These are phyloP conservation scores for Rhodosporidiobolus odoratus DNA, from an alignment of 768 basidiomycete genomes.

Conservation along the genomic window DNA sequence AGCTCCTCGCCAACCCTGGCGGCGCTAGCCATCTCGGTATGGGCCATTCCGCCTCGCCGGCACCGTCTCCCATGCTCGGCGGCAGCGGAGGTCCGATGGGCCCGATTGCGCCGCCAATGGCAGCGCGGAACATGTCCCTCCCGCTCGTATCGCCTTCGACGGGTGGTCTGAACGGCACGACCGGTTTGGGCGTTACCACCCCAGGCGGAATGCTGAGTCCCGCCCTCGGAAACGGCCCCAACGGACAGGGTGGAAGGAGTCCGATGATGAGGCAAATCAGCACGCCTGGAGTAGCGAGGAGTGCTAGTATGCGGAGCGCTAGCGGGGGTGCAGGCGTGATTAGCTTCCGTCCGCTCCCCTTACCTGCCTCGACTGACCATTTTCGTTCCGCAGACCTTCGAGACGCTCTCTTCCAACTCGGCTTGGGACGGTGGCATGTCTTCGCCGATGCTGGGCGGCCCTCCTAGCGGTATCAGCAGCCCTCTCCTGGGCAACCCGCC, in stretches of 20 bases:
- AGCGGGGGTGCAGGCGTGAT: not conserved
- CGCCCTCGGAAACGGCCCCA: conserved; percentile 55
- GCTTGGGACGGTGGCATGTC: conserved; percentile 23
- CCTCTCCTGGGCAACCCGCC: conserved; percentile 34
- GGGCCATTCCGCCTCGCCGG: not conserved
- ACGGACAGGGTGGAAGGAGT: not conserved
- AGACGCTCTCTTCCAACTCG: conserved; percentile 2
- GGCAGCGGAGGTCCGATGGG: not conserved
- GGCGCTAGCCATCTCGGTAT: conserved; percentile 1
- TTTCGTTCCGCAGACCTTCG: conserved; percentile 9
- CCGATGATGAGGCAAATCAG: conserved; percentile 13
- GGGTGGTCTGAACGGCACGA: not conserved
- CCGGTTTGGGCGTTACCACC: conserved; percentile 41
- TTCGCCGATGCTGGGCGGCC: conserved; percentile 57
- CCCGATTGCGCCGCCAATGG: conserved; percentile 46
- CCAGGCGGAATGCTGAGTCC: conserved; percentile 72
- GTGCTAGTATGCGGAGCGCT: conserved; percentile 17
- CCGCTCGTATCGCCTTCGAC: conserved; percentile 13
- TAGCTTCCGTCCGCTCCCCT: not conserved
- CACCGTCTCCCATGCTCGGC: not conserved
- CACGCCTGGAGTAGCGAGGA: conserved; percentile 12
- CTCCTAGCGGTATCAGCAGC: conserved; percentile 53
- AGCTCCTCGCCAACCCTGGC: conserved; percentile 57
- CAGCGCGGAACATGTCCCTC: conserved; percentile 22
- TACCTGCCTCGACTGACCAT: not conserved